Percentiles rank a stretch among this genome's conserved stretches.
Conservation (phyloP, 768 basidiomycete species). For the Lepiota venenata region DNA sequence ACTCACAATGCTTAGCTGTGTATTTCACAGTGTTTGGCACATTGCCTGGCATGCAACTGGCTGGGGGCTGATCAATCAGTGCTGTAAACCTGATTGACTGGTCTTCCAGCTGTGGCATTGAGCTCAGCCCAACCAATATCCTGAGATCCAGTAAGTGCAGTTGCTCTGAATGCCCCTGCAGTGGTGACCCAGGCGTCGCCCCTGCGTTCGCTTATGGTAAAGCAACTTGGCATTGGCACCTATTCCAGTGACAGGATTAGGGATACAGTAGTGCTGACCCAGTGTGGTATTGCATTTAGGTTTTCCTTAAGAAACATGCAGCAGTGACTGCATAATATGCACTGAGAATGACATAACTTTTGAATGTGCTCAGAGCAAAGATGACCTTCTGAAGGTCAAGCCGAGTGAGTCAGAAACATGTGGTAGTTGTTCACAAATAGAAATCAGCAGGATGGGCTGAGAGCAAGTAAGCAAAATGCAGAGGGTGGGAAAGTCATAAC, state of each 20-base stretch:
- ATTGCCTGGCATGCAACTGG: constrained; percentile 37
- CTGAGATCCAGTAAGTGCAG: constrained; percentile 30
- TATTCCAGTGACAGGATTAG: constrained; percentile 36
- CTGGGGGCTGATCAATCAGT: constrained; percentile 52
- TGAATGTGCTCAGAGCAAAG: constrained; percentile 9
- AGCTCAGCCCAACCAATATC: constrained; percentile 54
- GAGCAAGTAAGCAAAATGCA: too few relatives aligned
- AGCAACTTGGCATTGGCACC: constrained; percentile 45
- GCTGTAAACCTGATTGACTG: constrained; percentile 47
- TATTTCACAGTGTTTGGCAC: constrained; percentile 46
- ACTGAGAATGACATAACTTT: constrained; percentile 28
- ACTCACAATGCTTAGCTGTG: constrained; percentile 48
- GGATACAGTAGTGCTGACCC: constrained; percentile 53
- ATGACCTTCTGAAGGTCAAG: constrained; percentile 17
- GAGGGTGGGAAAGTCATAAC: too few relatives aligned
- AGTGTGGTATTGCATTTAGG: not conserved
- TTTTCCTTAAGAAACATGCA: too few relatives aligned
- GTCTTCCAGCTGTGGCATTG: constrained; percentile 34
- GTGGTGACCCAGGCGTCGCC: constrained; percentile 39
- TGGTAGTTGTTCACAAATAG: too few relatives aligned
- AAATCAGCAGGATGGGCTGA: too few relatives aligned
- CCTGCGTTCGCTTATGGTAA: constrained; percentile 34
- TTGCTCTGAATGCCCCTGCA: constrained; percentile 31
- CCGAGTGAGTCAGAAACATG: too few relatives aligned
- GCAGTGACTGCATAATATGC: not conserved